Evolutionary conservation across 2,329 filamentous ascomycete genomes (phyloP), one percentile per base, ranked within the genome.

Genomic region (Botryotinia convoluta): DNA sequence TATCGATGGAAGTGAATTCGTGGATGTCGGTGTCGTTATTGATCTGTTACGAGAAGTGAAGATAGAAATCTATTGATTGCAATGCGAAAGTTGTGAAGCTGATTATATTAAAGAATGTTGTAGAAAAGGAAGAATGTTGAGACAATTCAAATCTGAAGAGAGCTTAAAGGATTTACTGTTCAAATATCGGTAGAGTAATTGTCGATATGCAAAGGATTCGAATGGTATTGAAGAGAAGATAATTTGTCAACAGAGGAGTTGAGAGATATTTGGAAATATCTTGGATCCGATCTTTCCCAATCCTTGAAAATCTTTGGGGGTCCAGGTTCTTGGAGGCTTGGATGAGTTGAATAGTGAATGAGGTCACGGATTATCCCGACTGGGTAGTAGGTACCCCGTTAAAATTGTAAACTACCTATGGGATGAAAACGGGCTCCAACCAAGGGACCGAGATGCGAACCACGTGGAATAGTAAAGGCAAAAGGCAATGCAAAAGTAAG

Each of bases 291-390:
- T 67, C 32, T 67, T 67, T 48, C 35, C 32, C 26, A 54, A 67
- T 67, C 64, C 64, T 39, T 67, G 64, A 37, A 51, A 39, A 67
- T 67, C 32, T 67, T 48, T 48, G 20, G 42, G 18, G 9, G n/a
- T 69, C 61, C 45, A 51, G 64, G 45, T 39, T 26, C 37, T 63
- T 32, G 35, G 35, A 48, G 69, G 22, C 32, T 71, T 51, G 57
- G 35, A 14, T 57, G n/a, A 29, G 14, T 18, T 57, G 51, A 57
- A 57, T 16, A 54, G 42, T 39, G 44, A 63, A 71, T 65, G 69
- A 71, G 69, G 69, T 71, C 69, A 71, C 69, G 69, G 69, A 62
- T 32, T n/a, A 45, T 63, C 57, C 68, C 59, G 57, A 48, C 39
- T 29, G 26, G 48, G 12, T n/a, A 51, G 48, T 16, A 57, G 14